Conservation (phyloP, 2,329 filamentous ascomycete species). For the Magnaporthiopsis rhizophila region DNA sequence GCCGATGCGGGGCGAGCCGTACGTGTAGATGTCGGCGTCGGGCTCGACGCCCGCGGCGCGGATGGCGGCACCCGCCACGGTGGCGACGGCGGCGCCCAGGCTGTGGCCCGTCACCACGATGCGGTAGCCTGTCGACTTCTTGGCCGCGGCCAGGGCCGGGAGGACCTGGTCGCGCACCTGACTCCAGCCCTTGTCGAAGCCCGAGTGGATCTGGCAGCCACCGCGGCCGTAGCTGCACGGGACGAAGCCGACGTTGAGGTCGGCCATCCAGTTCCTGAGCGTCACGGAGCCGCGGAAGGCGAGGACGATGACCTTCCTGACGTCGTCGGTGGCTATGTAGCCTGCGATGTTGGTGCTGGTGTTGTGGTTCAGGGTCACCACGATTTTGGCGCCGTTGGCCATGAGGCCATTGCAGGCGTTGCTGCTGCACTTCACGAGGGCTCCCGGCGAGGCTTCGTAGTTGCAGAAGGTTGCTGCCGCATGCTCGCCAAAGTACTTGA, state of each 20-base stretch:
- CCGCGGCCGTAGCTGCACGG: conserved; percentile 28
- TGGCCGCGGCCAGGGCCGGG: conserved; percentile 34
- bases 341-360: conserved; percentile 29
- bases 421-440: conserved; percentile 33
- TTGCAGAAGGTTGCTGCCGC: conserved; percentile 48
- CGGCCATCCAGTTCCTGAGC: conserved; percentile 53
- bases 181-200: conserved; percentile 52
- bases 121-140: conserved; percentile 40
- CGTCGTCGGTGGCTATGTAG: conserved; percentile 42
- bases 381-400: conserved; percentile 33
- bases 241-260: conserved; percentile 35
- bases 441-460: conserved; percentile 28
- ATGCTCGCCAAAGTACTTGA: conserved; percentile 44
- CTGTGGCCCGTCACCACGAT: conserved; percentile 60
- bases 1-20: conserved; percentile 58
- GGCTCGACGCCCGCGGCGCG: conserved; percentile 33
- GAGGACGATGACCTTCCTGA: conserved; percentile 46
- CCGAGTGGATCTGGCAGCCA: conserved; percentile 44
- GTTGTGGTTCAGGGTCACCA: conserved; percentile 27
- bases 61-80: conserved; percentile 49
- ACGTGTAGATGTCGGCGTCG: conserved; percentile 53
- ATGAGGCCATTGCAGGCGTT: conserved; percentile 35
- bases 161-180: conserved; percentile 39
- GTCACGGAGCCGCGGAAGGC: conserved; percentile 51
- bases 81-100: conserved; percentile 57